phyloP scores from a whole-genome alignment of 208 protist genomes.

The Trypanosoma grayi region DNA sequence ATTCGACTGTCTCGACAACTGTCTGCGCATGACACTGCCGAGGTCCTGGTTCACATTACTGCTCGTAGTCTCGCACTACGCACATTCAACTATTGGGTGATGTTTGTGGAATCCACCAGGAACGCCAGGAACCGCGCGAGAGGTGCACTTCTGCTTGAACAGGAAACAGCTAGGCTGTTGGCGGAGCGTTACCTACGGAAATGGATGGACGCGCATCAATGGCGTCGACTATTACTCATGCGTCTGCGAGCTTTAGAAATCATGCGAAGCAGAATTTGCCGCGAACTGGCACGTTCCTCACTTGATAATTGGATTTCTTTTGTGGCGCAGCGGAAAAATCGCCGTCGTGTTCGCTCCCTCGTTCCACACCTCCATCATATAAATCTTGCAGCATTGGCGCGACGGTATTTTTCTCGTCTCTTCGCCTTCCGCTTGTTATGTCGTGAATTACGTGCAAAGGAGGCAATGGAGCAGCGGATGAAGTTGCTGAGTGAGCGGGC shows the following conservation, averaged over 20 bases:
- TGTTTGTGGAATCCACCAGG: constrained; percentile 3
- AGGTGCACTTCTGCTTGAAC: constrained; percentile 9
- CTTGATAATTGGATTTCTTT: constrained; percentile 6
- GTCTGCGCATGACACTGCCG: not conserved
- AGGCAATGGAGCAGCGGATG: constrained; percentile 14
- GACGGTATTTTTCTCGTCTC: constrained; percentile 25
- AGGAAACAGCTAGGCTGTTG: constrained; percentile 16
- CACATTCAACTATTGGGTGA: constrained; percentile 8
- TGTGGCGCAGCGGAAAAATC: not conserved
- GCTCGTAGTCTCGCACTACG: constrained; percentile 12
- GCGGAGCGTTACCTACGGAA: constrained; percentile 20
- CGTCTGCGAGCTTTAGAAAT: constrained; percentile 5
- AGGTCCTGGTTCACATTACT: constrained; percentile 8
- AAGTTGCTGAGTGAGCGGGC: constrained; percentile 5
- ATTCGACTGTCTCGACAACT: not conserved
- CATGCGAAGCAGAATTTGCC: constrained; percentile 5
- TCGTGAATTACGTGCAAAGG: not conserved
- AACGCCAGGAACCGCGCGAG: not conserved
- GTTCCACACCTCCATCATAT: constrained; percentile 21
- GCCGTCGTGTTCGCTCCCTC: not conserved
- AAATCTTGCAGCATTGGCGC: constrained; percentile 20
- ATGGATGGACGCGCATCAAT: constrained; percentile 11
- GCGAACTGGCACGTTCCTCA: not conserved
- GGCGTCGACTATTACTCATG: not conserved
- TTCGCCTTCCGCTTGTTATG: constrained; percentile 8